Conservation (phyloP, 352 stramenopile genomes). For the Phytophthora crassamura region DNA sequence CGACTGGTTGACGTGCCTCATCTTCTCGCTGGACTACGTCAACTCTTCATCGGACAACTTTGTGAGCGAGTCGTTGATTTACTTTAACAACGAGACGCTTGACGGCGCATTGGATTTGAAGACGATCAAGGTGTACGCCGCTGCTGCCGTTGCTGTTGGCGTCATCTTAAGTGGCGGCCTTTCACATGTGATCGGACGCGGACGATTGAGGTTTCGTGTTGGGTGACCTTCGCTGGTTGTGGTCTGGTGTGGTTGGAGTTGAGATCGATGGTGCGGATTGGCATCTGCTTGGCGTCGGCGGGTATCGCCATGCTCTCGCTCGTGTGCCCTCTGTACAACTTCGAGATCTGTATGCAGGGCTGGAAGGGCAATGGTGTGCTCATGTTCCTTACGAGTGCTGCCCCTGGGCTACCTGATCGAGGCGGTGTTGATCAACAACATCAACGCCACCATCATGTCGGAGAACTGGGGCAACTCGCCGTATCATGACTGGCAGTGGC, state of each 20-base stretch:
- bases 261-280: conserved; percentile 70
- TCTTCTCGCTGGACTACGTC: conserved; percentile 85
- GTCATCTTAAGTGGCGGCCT: conserved; percentile 54
- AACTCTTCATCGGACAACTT: conserved; percentile 79
- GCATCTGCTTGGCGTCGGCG: conserved; percentile 66
- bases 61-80: conserved; percentile 86
- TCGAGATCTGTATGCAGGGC: conserved; percentile 87
- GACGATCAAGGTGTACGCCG: conserved; percentile 77
- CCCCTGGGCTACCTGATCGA: conserved; percentile 86
- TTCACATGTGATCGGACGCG: conserved; percentile 67
- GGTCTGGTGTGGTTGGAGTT: conserved; percentile 76
- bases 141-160: conserved; percentile 57
- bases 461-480: conserved; percentile 73
- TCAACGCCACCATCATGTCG: conserved; percentile 75
- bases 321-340: conserved; percentile 84
- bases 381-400: conserved; percentile 78
- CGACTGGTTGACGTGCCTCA: conserved; percentile 81
- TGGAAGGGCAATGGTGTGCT: conserved; percentile 90
- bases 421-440: conserved; percentile 68
- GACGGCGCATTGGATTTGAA: conserved; percentile 58
- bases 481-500: too few relatives aligned
- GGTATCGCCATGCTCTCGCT: conserved; percentile 86
- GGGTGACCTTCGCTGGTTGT: conserved; percentile 68
- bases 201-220: conserved; percentile 65
- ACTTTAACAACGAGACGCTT: conserved; percentile 73